These are phyloP conservation scores for Cladophialophora psammophila DNA, from an alignment of 2,329 filamentous ascomycete species.

Conservation along the genomic window DNA sequence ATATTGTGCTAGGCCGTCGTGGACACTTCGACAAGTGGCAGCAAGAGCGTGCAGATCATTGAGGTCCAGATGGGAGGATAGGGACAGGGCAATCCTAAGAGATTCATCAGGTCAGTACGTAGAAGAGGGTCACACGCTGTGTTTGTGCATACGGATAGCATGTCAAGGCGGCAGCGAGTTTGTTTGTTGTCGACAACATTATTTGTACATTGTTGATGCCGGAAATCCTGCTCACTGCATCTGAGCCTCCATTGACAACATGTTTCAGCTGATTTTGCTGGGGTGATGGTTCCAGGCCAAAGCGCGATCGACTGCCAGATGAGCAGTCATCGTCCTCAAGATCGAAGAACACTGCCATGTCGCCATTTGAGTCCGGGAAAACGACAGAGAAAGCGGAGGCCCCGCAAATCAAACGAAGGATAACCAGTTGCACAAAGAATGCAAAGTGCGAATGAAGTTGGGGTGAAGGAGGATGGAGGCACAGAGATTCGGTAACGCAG, in stretches of 20 bases:
- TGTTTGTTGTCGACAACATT: constrained; percentile 15
- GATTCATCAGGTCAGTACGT: constrained; percentile 34
- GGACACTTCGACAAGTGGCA: constrained; percentile 80
- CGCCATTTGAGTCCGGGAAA: constrained; percentile 33
- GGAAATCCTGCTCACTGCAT: not conserved
- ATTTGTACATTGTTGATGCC: constrained; percentile 8
- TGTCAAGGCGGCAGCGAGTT: constrained; percentile 53
- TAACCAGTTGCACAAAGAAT: not conserved
- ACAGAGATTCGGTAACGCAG: constrained; percentile 7
- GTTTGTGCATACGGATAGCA: constrained; percentile 55
- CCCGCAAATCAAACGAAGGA: constrained; percentile 2
- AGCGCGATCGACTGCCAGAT: constrained; percentile 27
- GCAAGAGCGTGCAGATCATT: constrained; percentile 86
- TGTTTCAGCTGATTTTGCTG: constrained; percentile 28
- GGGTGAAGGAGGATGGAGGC: not conserved
- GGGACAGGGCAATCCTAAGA: constrained; percentile 74
- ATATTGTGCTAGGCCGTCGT: constrained; percentile 78
- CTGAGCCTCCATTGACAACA: constrained; percentile 11
- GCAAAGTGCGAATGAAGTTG: not conserved
- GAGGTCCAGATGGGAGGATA: constrained; percentile 81
- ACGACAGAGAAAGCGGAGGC: constrained; percentile 2
- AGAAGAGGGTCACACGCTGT: constrained; percentile 37
- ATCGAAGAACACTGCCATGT: constrained; percentile 59
- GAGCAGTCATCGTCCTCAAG: constrained; percentile 50
- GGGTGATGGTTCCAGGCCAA: constrained; percentile 34